Base-by-base conservation (phyloP, 2,329 filamentous ascomycete species). In the Arthrobotrys conoides region DNA sequence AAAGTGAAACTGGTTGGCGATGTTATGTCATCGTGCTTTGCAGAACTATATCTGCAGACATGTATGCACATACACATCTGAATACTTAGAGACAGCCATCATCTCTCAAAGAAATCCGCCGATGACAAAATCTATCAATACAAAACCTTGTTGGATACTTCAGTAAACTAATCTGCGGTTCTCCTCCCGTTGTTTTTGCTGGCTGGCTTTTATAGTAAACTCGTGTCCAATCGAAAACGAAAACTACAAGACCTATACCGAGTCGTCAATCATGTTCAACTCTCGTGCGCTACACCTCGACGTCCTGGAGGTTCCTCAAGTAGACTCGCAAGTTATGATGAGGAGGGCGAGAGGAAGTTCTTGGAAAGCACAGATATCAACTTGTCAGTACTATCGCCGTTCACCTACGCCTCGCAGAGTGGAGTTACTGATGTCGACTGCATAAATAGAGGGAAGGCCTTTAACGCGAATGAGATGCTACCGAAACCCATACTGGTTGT, bases 171-270 rank as follows among this genome's bases (percentile, higher is more conserved):
- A 55, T 8, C 44, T 46, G 44, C 12, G 16, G 38, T 41, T 14
- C 12, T 41, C 12, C 14, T 12, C 38, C 22, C 36, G 33, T 41
- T 24, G 4, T 61, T 64, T 48, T 55, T 49, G 5, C 49, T 38
- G 33, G 9, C 44, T 82, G 85, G 85, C 83, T 85, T 80, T 80
- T 81, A 76, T 84, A 92, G 90, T 86, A 88, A 89, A 89, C 91
- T 91, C 88, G 89, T 92, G 88, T 89, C 88, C 86, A 93, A 92
- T 88, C 92, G 93, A 86, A 96, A 96, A 89, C 91, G 93, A 85
- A 96, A 96, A 88, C 89, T 97, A 84, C 91, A 91, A 85, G 92
- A 96, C 87, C 89, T 97, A 83, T 97, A 92, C 87, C 88, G 89
- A 82, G 89, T 92, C 88, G 91, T 92, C 87, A 92, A 91, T 85